A percentile compares a stretch with the other conserved stretches of the same genome.
phyloP scores from a whole-genome alignment of 2,329 filamentous ascomycete species.

The Monosporascus sp. region DNA sequence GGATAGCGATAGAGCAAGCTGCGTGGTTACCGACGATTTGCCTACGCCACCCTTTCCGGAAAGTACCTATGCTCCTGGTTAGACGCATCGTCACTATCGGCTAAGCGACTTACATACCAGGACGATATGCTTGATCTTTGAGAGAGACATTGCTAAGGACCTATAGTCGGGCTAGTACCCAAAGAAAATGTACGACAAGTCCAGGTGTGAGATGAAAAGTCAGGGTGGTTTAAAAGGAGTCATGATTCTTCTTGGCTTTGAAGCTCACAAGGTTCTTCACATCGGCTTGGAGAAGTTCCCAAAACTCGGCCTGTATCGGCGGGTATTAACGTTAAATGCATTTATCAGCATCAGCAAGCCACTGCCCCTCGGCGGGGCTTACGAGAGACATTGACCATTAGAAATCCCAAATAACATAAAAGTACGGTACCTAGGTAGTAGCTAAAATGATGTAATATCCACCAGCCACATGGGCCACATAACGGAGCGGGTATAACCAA shows the following conservation, averaged over 20 bases:
- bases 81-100: neutral
- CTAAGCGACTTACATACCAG: slow-evolving; percentile 47
- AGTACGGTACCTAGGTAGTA: neutral
- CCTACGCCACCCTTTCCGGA: slow-evolving; percentile 98
- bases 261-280: neutral
- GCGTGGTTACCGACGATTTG: slow-evolving; percentile 96
- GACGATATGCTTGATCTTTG: slow-evolving; percentile 71
- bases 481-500: no score
- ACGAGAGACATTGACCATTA: no score
- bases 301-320: slow-evolving; percentile 8
- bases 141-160: slow-evolving; percentile 51
- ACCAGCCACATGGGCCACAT: neutral
- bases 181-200: no score
- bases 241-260: slow-evolving; percentile 7
- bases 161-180: no score
- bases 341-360: slow-evolving; percentile 4
- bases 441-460: neutral
- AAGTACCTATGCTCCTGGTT: slow-evolving; percentile 52
- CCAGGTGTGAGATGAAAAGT: neutral
- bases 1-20: slow-evolving; percentile 84
- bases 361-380: neutral
- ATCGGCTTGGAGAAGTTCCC: neutral
- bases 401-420: no score
- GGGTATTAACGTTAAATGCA: neutral
- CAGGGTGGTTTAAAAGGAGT: slow-evolving; percentile 13